Conservation (phyloP, 148 eudicot genomes). For the Oxyria digyna region DNA sequence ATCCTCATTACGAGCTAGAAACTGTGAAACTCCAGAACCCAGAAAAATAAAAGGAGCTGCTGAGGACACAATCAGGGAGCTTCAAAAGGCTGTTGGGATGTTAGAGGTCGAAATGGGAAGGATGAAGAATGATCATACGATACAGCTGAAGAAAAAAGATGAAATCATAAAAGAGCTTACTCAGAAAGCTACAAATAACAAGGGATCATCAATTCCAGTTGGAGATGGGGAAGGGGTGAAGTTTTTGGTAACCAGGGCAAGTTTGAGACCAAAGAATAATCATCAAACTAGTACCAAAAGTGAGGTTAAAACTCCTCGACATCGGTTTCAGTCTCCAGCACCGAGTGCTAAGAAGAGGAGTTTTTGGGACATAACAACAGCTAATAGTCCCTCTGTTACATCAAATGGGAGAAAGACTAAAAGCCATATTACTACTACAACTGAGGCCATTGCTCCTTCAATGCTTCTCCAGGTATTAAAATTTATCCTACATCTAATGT, state of each 20-base stretch:
- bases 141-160: conserved; percentile 56
- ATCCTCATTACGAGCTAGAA: conserved; percentile 18
- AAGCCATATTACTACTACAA: conserved; percentile 35
- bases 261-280: conserved; percentile 35
- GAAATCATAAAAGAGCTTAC: conserved; percentile 46
- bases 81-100: conserved; percentile 38
- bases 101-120: conserved; percentile 53
- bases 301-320: conserved; percentile 43
- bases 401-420: conserved; percentile 67
- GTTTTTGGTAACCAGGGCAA: conserved; percentile 40
- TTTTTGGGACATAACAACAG: conserved; percentile 84
- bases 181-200: conserved; percentile 24
- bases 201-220: conserved; percentile 12
- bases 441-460: conserved; percentile 42
- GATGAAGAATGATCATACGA: conserved; percentile 51
- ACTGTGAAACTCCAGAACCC: conserved; percentile 55
- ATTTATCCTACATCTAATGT: neutral
- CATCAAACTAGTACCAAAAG: conserved; percentile 14
- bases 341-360: conserved; percentile 66
- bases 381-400: conserved; percentile 64
- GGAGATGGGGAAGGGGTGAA: conserved; percentile 23
- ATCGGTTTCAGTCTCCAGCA: conserved; percentile 54
- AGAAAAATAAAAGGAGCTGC: conserved; percentile 29
- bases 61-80: conserved; percentile 43
- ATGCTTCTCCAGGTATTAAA: conserved; percentile 76